These are phyloP conservation scores for Penicillium roqueforti DNA, from an alignment of 495 filamentous ascomycete species.

Conservation along the genomic window DNA sequence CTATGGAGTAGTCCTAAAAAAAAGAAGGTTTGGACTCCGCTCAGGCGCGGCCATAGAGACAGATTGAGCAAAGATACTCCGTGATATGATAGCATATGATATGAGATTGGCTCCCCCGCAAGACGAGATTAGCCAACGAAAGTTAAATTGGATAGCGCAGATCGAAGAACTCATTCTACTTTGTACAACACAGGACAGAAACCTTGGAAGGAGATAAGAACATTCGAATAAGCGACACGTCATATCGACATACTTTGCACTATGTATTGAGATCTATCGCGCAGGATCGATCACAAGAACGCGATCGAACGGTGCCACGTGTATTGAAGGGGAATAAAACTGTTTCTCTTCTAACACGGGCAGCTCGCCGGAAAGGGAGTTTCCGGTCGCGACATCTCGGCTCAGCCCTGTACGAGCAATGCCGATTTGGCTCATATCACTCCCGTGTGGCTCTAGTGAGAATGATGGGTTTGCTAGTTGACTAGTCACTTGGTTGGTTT, in stretches of 20 bases:
- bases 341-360: too few species aligned
- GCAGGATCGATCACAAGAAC: neutral
- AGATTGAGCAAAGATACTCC: constrained; percentile 7
- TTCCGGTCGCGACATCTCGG: neutral
- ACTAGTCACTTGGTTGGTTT: neutral
- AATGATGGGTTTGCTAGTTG: neutral
- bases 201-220: neutral
- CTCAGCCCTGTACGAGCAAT: constrained; percentile 6
- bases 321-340: neutral
- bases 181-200: neutral
- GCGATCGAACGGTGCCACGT: constrained; percentile 6
- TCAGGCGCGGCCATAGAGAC: neutral
- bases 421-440: neutral
- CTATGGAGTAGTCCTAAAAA: too few species aligned
- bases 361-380: too few species aligned
- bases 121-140: neutral
- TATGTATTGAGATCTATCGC: constrained; percentile 8
- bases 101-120: constrained; percentile 6
- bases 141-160: constrained; percentile 7
- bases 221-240: constrained; percentile 1
- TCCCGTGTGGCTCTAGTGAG: constrained; percentile 1
- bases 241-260: neutral
- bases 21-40: neutral
- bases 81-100: neutral
- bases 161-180: neutral